phyloP scores from a whole-genome alignment of 371 early-diverging fungal genomes.

The Zancudomyces culisetae region DNA sequence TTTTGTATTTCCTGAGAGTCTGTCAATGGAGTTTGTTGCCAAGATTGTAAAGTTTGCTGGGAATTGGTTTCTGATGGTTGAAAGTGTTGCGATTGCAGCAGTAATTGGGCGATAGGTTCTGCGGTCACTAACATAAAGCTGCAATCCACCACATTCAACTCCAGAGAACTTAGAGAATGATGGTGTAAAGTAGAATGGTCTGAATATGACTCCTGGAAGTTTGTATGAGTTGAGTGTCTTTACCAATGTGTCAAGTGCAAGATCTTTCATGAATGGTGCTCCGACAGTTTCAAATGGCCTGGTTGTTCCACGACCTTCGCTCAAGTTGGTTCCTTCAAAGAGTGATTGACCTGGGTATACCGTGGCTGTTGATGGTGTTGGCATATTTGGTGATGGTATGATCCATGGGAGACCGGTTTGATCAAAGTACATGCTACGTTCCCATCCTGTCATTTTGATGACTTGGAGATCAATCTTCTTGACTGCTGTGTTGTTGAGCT shows the following conservation, averaged over 20 bases:
- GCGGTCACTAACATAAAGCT: not conserved
- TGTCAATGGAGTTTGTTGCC: not conserved
- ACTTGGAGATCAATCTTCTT: slow-evolving; percentile 1
- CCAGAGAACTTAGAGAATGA: not conserved
- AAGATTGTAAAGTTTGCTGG: not conserved
- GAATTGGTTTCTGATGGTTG: not conserved
- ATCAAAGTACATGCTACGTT: not conserved
- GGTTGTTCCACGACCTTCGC: slow-evolving; percentile 1
- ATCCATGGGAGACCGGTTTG: not conserved
- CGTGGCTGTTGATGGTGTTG: not conserved
- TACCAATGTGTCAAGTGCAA: not conserved
- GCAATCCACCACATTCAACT: not conserved
- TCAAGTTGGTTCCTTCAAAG: not conserved
- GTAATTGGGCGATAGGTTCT: not conserved
- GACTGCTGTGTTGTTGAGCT: not conserved
- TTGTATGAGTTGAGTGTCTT: not conserved
- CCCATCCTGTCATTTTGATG: slow-evolving; percentile 1
- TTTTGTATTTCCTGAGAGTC: not conserved
- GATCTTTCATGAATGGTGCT: not conserved
- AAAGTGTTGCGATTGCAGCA: not conserved
- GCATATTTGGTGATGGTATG: not conserved
- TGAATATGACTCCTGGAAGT: not conserved
- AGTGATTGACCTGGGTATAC: not conserved
- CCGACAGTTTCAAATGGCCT: slow-evolving; percentile 3
- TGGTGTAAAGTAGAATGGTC: slow-evolving; percentile 1